Conservation (phyloP, 768 basidiomycete species). For the Mycena olivaceomarginata region DNA sequence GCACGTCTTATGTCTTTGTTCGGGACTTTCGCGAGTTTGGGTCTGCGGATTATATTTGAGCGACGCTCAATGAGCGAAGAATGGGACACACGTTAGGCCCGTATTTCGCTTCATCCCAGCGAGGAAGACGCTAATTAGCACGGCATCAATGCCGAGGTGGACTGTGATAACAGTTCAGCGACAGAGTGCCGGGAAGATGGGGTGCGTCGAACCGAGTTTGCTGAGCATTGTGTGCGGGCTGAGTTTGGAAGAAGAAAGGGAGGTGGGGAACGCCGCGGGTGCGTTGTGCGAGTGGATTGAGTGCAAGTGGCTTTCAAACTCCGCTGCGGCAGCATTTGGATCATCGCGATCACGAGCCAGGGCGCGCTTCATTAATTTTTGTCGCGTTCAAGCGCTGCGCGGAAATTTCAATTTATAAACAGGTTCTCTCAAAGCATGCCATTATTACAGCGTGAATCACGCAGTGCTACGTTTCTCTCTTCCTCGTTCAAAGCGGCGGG, state of each 20-base stretch:
- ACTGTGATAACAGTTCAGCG: constrained; percentile 55
- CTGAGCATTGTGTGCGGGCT: constrained; percentile 70
- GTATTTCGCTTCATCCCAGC: constrained; percentile 77
- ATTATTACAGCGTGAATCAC: too few species aligned
- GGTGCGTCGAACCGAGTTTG: constrained; percentile 64
- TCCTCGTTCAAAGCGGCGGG: too few species aligned
- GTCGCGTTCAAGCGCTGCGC: neutral
- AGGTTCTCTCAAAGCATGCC: neutral
- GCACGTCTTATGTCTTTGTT: constrained; percentile 93
- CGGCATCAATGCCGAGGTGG: constrained; percentile 85
- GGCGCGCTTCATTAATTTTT: neutral
- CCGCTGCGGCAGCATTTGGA: neutral
- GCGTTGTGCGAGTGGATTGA: neutral
- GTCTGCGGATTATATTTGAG: constrained; percentile 63
- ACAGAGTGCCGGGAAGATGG: neutral
- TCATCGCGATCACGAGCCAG: constrained; percentile 20
- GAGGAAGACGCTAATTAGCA: constrained; percentile 87
- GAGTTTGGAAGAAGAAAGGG: constrained; percentile 12
- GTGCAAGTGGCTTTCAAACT: constrained; percentile 29
- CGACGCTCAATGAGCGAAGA: neutral
- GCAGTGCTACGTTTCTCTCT: too few species aligned
- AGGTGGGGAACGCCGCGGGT: neutral
- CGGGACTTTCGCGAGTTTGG: constrained; percentile 83
- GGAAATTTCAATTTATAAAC: neutral
- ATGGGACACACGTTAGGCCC: constrained; percentile 83